Conservation (phyloP, 2,329 filamentous ascomycete genomes). For the Pestalotiopsis fici region DNA sequence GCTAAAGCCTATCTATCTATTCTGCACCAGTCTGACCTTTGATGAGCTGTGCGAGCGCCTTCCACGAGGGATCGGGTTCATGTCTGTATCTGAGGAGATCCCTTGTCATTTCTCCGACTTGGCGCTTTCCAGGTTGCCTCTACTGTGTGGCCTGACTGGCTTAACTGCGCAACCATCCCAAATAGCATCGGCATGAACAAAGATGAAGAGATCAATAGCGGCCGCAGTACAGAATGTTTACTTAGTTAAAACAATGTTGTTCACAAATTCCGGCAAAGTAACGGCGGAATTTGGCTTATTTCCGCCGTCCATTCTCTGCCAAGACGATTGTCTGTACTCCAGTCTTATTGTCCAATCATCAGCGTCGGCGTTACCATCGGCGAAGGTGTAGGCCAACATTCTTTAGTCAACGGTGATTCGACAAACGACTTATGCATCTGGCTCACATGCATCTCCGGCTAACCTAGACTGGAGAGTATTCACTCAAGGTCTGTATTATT, state of each 20-base stretch:
- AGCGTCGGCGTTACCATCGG: neutral
- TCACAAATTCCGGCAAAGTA: neutral
- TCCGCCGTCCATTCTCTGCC: neutral
- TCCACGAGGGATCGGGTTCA: no score
- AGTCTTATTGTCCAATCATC: neutral
- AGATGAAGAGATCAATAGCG: neutral
- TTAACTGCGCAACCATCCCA: no score
- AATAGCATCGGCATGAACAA: no score
- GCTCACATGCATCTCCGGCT: no score
- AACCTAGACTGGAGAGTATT: neutral
- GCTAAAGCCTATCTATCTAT: no score
- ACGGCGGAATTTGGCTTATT: neutral
- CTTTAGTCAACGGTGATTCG: no score
- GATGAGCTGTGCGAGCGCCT: no score
- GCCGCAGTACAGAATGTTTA: neutral
- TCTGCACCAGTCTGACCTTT: no score
- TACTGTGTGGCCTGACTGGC: no score
- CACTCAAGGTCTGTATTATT: neutral
- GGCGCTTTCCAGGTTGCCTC: no score
- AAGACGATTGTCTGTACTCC: neutral
- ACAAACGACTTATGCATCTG: neutral
- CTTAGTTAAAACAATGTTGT: neutral
- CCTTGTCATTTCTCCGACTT: no score
- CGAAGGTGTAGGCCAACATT: neutral
- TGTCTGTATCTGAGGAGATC: no score